Evolutionary conservation across 2,329 filamentous ascomycete genomes (phyloP), one percentile per base, ranked within the genome.

Genomic region (Lomentospora prolificans): DNA sequence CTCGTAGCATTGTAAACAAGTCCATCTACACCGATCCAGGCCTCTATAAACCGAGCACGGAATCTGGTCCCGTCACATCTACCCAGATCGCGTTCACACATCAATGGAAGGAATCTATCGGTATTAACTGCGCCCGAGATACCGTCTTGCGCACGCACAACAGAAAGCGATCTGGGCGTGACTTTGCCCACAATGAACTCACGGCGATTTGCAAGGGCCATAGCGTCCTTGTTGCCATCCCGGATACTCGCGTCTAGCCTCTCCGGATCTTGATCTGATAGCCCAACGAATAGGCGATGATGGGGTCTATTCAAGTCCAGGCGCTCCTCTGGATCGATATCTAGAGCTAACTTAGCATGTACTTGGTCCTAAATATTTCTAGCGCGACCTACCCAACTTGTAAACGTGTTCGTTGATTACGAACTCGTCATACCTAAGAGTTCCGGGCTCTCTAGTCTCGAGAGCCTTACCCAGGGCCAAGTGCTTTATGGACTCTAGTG

Each of bases 1-100:
- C 60, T 55, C 3, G 59, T 60, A 3, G 60, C 28, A 39, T 61
- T 54, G 44, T 60, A 61, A 6, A 60, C 55, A 48, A 55, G 9
- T 4, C 9, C 54, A 3, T 55, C 39, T 2, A 56, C 48, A 3
- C 55, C 57, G 9, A 60, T 52, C 10, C 52, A 60, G 2, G 50
- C 52, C 27, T 36, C 58, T 1, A 56, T 19, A 7, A 31, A 52
- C 10, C 54, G 9, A 22, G 48, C 2, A 52, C 51, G 12, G 24
- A 12, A 10, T 19, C 24, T 4, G 31, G 3, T 1, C 8, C 51
- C 51, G 19, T 24, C 19, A 22, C 51, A 53, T 17, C 7, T 25
- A 4, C 3, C n/a, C 4, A 53, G 9, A 9, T 41, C 31, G n/a
- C 17, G 19, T 17, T 1, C 44, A 25, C 22, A 9, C 17, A 48